Conservation (phyloP, 169 alveolate genomes). For the Prorocentrum cordatum region DNA sequence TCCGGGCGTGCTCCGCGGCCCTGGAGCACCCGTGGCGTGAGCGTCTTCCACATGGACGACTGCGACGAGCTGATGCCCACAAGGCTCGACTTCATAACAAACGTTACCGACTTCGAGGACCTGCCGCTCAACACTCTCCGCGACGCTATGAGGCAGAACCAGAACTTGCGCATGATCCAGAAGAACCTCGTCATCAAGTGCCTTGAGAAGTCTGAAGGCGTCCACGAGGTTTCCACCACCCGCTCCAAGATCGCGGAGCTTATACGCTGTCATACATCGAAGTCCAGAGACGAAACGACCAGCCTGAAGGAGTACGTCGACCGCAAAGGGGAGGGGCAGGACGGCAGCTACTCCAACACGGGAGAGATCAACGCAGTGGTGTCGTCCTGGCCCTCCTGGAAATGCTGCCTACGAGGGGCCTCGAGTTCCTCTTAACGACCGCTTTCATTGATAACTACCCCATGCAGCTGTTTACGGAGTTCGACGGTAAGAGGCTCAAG, state of each 20-base stretch:
- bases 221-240: too few relatives aligned
- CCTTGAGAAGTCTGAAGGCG: too few relatives aligned
- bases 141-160: too few relatives aligned
- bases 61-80: too few relatives aligned
- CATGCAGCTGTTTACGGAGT: conserved; percentile 94
- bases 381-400: conserved; percentile 96
- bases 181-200: too few relatives aligned
- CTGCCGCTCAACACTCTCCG: too few relatives aligned
- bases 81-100: too few relatives aligned
- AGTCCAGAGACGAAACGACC: conserved; percentile 95
- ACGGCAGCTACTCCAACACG: conserved; percentile 96
- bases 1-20: too few relatives aligned
- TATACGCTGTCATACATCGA: conserved; percentile 93
- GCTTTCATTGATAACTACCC: conserved; percentile 99
- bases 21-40: too few relatives aligned
- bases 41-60: too few relatives aligned
- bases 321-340: conserved; percentile 98
- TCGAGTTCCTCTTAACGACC: conserved; percentile 95
- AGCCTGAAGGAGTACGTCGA: conserved; percentile 94
- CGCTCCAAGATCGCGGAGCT: conserved; percentile 93
- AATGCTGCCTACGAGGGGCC: conserved; percentile 90
- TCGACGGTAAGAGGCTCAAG: conserved; percentile 95
- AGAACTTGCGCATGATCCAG: too few relatives aligned
- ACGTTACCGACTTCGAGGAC: too few relatives aligned
- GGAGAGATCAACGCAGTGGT: conserved; percentile 97